Base-by-base conservation (phyloP, 805 yeast genomes). In the Candida ficus region DNA sequence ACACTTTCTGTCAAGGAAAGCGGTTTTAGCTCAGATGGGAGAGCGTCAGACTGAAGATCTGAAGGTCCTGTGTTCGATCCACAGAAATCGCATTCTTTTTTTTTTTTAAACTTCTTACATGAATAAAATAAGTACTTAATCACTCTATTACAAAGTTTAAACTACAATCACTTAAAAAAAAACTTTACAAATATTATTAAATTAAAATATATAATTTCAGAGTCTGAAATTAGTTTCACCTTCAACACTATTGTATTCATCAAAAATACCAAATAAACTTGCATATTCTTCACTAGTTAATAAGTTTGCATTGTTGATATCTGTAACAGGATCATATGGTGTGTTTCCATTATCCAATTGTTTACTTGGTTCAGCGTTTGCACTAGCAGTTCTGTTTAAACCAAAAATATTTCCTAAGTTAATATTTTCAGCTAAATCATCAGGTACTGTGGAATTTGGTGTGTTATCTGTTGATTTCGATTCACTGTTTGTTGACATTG, bases 41-140 rank as follows among this genome's bases (percentile, higher is more conserved):
- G 59, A 57, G 59, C 59, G 58, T 50, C 52, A 51, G 58, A 56
- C 60, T 57, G 59, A 56, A 56, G 60, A 79, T 79, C 85, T 76
- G 80, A 71, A 79, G 85, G 86, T 78, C 83, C 80, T 76, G 83
- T 75, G 84, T 80, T 80, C 84, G 79, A 78, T 76, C 83, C 85
- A 75, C 83, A 77, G 74, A 71, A 67, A 61, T 68, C 75, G 78
- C 78, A 73, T 52, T 41, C 43, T 37, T 46, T 45, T 51, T 50
- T 47, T 35, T 37, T 29, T 21, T 37, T 40, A 30, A 14, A n/a
- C 16, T 27, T 23, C 28, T 26, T n/a, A n/a, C n/a, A n/a, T n/a
- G n/a, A n/a, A n/a, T n/a, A n/a, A n/a, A n/a, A n/a, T n/a, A n/a
- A n/a, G n/a, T n/a, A n/a, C n/a, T n/a, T n/a, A n/a, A n/a, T n/a